Evolutionary conservation across 2,329 filamentous ascomycete species (phyloP), one percentile per base, ranked within the genome.

Genomic region (Fusarium gaditjirri): DNA sequence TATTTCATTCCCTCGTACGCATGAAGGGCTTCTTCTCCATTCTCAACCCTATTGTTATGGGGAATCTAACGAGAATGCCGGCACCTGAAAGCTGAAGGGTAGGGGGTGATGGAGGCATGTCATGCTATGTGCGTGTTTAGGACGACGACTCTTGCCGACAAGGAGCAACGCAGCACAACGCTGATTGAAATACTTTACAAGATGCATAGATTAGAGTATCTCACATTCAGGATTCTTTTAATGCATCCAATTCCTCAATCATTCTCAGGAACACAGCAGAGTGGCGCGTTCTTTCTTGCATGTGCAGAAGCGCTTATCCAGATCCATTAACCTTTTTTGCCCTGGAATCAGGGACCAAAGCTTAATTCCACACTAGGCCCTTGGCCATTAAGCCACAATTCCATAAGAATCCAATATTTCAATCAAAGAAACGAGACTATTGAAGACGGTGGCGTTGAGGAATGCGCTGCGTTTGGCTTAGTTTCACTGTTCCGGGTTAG

Each of bases 11-110:
- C 23, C 60, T 75, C 33, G 42, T 75, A 8, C 61, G 52, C 4
- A 69, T 38, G 4, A 68, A 73, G 10, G 72, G 72, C 3, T 75
- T 75, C 31, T 75, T 75, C 44, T 25, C 57, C 5, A 39, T 75
- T 8, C 21, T 75, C 33, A 29, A 66, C 6, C 56, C 36, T 13
- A 38, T 42, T 13, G 50, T 50, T 13, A 17, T 49, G 46, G 17
- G 4, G 16, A 29, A 49, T 33, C 16, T 33, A 23, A 23, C 21
- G 29, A 49, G 46, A 23, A 3, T 49, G 21, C 2, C 3, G 13
- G 29, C 46, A 33, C 29, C 8, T 49, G 14, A 49, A 16, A 13
- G 49, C 27, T 29, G 27, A 29, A 29, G 27, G 33, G 27, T 9
- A 29, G 27, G 33, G 17, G 17, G 13, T 6, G 19, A 12, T 13